Conservation (phyloP, 2,329 filamentous ascomycete species). For the Pseudogymnoascus sp. region DNA sequence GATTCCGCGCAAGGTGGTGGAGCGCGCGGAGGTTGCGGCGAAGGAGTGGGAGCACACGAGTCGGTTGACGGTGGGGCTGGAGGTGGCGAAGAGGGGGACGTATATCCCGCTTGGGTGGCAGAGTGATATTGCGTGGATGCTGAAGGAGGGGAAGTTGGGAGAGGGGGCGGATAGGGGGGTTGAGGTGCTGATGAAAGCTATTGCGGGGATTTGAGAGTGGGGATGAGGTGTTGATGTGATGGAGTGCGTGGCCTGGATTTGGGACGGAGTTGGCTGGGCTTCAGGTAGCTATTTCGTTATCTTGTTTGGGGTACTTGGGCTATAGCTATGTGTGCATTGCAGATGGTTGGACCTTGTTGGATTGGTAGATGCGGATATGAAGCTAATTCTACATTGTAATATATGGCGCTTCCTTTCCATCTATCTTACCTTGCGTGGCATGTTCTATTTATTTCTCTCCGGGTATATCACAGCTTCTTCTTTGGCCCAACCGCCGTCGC, state of each 20-base stretch:
- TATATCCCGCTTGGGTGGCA: slow-evolving; percentile 79
- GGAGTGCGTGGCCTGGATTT: neutral
- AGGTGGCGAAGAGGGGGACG: slow-evolving; percentile 68
- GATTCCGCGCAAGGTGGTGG: slow-evolving; percentile 74
- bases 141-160: slow-evolving; percentile 48
- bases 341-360: neutral
- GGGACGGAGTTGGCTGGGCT: neutral
- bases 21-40: slow-evolving; percentile 80
- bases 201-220: slow-evolving; percentile 45
- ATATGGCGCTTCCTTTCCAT: neutral
- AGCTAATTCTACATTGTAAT: slow-evolving; percentile 5
- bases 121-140: slow-evolving; percentile 76
- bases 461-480: slow-evolving; percentile 4
- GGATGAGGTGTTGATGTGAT: neutral
- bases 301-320: neutral
- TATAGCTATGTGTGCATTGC: neutral
- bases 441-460: neutral
- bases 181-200: slow-evolving; percentile 53
- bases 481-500: slow-evolving; percentile 12
- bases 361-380: neutral
- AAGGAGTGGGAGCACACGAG: slow-evolving; percentile 94
- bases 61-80: slow-evolving; percentile 78
- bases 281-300: neutral
- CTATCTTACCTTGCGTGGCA: neutral
- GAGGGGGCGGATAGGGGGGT: slow-evolving; percentile 45